Percentiles rank a stretch among this genome's conserved stretches.
phyloP scores from a whole-genome alignment of 345 rosid species.

The Eucalyptus globulus region DNA sequence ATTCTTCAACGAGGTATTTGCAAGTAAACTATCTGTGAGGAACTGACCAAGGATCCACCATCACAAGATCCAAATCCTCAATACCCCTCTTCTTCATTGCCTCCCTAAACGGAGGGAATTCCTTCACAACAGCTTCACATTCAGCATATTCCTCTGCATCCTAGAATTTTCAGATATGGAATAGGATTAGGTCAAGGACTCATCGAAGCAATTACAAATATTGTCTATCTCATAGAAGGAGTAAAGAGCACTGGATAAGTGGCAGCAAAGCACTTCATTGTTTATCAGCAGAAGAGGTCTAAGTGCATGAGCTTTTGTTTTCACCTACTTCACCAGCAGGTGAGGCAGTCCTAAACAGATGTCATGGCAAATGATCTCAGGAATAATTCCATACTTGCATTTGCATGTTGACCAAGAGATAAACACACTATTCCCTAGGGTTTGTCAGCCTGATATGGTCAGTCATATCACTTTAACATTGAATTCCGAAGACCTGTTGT shows the following conservation, averaged over 20 bases:
- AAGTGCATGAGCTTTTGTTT: neutral
- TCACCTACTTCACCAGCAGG: neutral
- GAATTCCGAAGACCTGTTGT: neutral
- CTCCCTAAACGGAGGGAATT: conserved; percentile 48
- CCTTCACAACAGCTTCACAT: conserved; percentile 70
- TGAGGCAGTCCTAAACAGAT: neutral
- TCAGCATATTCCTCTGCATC: conserved; percentile 71
- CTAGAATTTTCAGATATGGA: conserved; percentile 4
- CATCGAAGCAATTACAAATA: neutral
- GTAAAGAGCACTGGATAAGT: neutral
- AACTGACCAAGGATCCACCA: conserved; percentile 71
- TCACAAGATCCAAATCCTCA: conserved; percentile 67
- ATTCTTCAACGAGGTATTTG: neutral
- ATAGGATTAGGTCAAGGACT: neutral
- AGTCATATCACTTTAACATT: neutral
- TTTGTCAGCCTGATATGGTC: neutral
- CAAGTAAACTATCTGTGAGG: neutral
- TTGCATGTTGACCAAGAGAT: neutral
- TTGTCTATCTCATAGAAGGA: neutral
- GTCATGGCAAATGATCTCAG: neutral
- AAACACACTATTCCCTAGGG: neutral
- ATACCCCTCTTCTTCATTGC: conserved; percentile 76
- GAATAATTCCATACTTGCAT: neutral
- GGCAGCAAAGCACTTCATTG: neutral
- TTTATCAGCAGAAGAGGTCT: neutral